These are phyloP conservation scores for Trichosporon coremiiforme DNA, from an alignment of 1,284 basidiomycete species.

Conservation along the genomic window DNA sequence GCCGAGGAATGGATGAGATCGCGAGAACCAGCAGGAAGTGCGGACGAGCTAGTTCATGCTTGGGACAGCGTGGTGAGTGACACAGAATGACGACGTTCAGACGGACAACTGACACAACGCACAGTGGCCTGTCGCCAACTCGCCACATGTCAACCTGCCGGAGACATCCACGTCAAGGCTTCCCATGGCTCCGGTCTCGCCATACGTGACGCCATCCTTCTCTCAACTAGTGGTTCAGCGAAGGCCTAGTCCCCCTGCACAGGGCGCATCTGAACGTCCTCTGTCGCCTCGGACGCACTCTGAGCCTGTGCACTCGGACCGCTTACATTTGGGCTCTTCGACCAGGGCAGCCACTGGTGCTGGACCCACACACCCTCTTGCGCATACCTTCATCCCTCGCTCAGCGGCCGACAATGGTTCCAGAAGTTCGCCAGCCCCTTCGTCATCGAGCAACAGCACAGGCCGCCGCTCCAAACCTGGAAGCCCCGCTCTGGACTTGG, in stretches of 20 bases:
- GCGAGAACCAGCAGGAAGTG: slow-evolving; percentile 14
- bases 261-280: slow-evolving; percentile 19
- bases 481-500: slow-evolving; percentile 13
- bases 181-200: slow-evolving; percentile 48
- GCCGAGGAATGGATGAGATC: slow-evolving; percentile 13
- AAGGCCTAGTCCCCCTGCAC: slow-evolving; percentile 16
- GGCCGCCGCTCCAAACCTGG: slow-evolving; percentile 15
- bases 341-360: background rate
- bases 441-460: slow-evolving; percentile 15
- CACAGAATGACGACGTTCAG: background rate
- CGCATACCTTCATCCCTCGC: slow-evolving; percentile 2
- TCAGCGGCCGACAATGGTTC: slow-evolving; percentile 16
- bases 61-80: slow-evolving; percentile 54
- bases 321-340: background rate
- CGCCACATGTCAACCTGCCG: slow-evolving; percentile 27
- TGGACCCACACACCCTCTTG: slow-evolving; percentile 12
- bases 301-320: slow-evolving; percentile 16
- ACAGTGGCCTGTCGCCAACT: slow-evolving; percentile 48
- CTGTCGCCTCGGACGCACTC: slow-evolving; percentile 9
- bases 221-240: slow-evolving; percentile 42
- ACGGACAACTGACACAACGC: slow-evolving; percentile 2
- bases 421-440: slow-evolving; percentile 10
- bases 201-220: slow-evolving; percentile 51
- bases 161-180: slow-evolving; percentile 37
- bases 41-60: slow-evolving; percentile 37